Percentiles rank a stretch among this genome's conserved stretches.
These are phyloP conservation scores for Cucurbita ficifolia DNA, from an alignment of 306 rosid genomes.

Conservation along the genomic window DNA sequence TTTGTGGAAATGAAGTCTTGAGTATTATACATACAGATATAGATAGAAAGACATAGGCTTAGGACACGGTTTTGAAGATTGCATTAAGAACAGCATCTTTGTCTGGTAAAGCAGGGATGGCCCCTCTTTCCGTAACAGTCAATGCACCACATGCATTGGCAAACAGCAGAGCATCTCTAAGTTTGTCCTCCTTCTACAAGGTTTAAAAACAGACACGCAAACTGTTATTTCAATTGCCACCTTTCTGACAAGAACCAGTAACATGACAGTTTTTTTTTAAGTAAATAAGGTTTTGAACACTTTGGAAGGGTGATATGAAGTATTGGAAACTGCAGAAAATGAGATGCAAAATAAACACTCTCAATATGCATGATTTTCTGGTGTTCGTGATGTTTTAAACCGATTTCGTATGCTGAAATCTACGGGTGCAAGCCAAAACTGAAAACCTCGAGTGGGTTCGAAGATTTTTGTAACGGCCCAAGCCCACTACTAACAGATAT, in stretches of 20 bases:
- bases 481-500: too few relatives aligned
- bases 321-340: not conserved
- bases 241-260: not conserved
- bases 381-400: not conserved
- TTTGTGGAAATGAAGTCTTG: not conserved
- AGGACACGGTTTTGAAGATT: constrained; percentile 35
- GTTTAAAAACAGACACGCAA: not conserved
- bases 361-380: not conserved
- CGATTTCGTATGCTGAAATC: not conserved
- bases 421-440: not conserved
- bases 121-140: constrained; percentile 92
- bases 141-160: constrained; percentile 91
- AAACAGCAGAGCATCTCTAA: constrained; percentile 78
- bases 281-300: not conserved
- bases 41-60: not conserved
- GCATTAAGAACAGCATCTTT: constrained; percentile 57
- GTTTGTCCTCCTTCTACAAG: constrained; percentile 53
- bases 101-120: constrained; percentile 85
- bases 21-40: not conserved
- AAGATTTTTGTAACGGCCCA: not conserved
- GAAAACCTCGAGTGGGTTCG: not conserved
- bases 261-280: not conserved
- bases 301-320: not conserved
- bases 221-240: not conserved
- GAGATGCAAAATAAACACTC: not conserved